Conservation (phyloP, 345 rosid species). For the Acer saccharum region DNA sequence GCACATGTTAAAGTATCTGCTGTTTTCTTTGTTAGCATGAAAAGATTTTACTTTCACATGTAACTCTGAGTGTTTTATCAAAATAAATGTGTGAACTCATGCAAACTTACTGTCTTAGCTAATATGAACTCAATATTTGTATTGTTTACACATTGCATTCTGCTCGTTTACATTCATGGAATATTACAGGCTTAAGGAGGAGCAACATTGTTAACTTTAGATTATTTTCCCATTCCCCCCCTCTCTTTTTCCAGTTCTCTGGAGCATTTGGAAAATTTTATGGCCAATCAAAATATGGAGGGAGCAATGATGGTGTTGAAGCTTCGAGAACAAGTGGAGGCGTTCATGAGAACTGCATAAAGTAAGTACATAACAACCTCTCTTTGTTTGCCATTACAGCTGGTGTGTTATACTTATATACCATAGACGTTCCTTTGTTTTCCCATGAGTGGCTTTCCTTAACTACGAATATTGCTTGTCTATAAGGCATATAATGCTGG, state of each 20-base stretch:
- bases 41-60: neutral
- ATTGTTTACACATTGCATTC: neutral
- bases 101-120: neutral
- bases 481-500: neutral
- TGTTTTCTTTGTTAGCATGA: neutral
- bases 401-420: neutral
- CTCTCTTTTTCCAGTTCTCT: conserved; percentile 56
- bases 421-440: neutral
- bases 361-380: conserved; percentile 39
- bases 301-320: conserved; percentile 58
- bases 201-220: neutral
- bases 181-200: neutral
- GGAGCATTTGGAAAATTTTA: conserved; percentile 96
- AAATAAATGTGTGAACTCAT: neutral
- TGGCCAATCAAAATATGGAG: conserved; percentile 75
- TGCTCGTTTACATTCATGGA: neutral
- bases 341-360: conserved; percentile 86
- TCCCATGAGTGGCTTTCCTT: neutral
- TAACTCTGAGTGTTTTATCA: neutral
- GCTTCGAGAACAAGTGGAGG: conserved; percentile 64
- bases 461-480: neutral
- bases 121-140: neutral
- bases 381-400: neutral
- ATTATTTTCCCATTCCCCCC: neutral
- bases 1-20: neutral